Conservation (phyloP, 345 rosid species). For the Rhodomyrtus tomentosa region DNA sequence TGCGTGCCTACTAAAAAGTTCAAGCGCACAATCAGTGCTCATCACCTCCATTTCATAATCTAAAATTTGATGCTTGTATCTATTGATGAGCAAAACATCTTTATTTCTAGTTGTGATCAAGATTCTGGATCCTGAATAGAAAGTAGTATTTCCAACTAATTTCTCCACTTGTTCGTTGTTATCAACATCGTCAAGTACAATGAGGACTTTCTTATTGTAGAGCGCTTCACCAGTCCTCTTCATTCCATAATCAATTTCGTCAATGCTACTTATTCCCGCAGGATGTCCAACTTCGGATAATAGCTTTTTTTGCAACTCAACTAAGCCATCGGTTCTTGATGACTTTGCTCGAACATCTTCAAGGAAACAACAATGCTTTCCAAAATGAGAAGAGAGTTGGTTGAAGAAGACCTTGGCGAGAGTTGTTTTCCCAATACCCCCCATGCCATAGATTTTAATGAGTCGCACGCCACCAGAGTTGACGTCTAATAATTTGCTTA, state of each 20-base stretch:
- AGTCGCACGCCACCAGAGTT: background rate
- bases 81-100: background rate
- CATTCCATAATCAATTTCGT: background rate
- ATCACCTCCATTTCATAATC: background rate
- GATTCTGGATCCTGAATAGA: background rate
- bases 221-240: background rate
- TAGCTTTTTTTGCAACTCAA: background rate
- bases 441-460: background rate
- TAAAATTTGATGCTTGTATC: background rate
- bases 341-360: background rate
- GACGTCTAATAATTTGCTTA: background rate
- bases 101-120: background rate
- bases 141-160: background rate
- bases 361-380: background rate
- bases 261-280: background rate
- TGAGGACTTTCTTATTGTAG: background rate
- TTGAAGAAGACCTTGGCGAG: background rate
- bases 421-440: background rate
- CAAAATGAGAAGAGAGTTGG: background rate
- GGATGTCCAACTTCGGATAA: rapidly evolving
- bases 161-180: background rate
- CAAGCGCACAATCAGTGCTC: background rate
- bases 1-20: background rate
- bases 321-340: background rate
- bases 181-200: background rate